Percentiles rank a stretch among this genome's conserved stretches.
Evolutionary conservation across 202 grass and related monocot species (phyloP).

Genomic region (Setaria italica): DNA sequence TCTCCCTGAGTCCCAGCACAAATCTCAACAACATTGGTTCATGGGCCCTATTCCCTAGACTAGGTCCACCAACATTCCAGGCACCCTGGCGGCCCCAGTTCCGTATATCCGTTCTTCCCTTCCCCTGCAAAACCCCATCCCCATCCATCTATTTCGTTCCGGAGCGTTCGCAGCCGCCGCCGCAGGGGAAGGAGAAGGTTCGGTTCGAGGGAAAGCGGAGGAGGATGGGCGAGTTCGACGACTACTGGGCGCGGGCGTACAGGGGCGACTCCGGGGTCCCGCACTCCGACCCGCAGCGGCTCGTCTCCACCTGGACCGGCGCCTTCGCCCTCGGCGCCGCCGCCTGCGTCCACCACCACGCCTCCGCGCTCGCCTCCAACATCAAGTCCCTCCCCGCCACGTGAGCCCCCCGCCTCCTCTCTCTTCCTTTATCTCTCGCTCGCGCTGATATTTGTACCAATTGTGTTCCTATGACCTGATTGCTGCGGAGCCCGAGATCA

Average conservation of each 20-base stretch:
- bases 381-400: conserved; percentile 54
- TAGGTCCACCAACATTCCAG: too few relatives aligned
- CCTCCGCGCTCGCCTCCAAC: conserved; percentile 51
- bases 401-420: neutral
- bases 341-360: conserved; percentile 76
- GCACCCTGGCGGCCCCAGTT: neutral
- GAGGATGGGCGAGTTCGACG: conserved; percentile 69
- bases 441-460: neutral
- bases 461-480: neutral
- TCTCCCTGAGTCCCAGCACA: too few relatives aligned
- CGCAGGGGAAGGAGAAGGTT: neutral
- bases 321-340: conserved; percentile 71
- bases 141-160: neutral
- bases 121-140: neutral
- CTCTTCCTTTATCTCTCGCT: neutral
- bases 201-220: neutral
- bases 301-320: conserved; percentile 66
- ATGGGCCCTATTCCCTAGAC: neutral
- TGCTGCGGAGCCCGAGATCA: neutral
- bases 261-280: conserved; percentile 83
- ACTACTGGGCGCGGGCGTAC: conserved; percentile 72
- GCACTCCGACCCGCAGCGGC: conserved; percentile 69
- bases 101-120: neutral
- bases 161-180: conserved; percentile 8
- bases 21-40: too few relatives aligned